These are phyloP conservation scores for Diddensiella caesifluorescens DNA, from an alignment of 805 yeast species.

Conservation along the genomic window DNA sequence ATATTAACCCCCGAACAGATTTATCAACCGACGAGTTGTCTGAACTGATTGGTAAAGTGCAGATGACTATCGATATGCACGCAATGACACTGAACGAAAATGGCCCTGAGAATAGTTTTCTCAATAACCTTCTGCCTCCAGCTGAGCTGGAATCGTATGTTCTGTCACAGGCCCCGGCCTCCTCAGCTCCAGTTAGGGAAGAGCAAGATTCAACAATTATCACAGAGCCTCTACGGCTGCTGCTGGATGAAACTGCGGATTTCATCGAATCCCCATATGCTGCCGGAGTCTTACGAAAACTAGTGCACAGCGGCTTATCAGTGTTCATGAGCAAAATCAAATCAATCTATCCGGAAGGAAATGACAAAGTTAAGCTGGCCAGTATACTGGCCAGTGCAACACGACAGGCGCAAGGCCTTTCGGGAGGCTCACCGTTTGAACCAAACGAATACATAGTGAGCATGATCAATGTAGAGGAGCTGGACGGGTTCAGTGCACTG, in stretches of 20 bases:
- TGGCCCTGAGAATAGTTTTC: slow-evolving; percentile 19
- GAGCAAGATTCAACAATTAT: slow-evolving; percentile 22
- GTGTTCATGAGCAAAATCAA: slow-evolving; percentile 40
- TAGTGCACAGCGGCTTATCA: slow-evolving; percentile 42
- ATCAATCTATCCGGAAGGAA: slow-evolving; percentile 20
- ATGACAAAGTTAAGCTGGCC: slow-evolving; percentile 46
- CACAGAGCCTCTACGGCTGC: slow-evolving; percentile 26
- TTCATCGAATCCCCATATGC: slow-evolving; percentile 39
- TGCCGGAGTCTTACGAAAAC: slow-evolving; percentile 33
- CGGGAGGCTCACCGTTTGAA: slow-evolving; percentile 38
- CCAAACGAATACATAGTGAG: slow-evolving; percentile 41
- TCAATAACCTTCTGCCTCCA: slow-evolving; percentile 45
- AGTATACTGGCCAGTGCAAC: slow-evolving; percentile 63
- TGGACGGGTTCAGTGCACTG: slow-evolving; percentile 85
- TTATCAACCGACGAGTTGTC: slow-evolving; percentile 55
- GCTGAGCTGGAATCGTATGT: slow-evolving; percentile 47
- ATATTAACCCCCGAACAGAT: slow-evolving; percentile 67
- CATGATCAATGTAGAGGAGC: slow-evolving; percentile 51
- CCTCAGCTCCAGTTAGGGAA: slow-evolving; percentile 11
- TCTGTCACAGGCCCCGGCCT: slow-evolving; percentile 43
- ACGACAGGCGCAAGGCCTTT: slow-evolving; percentile 55
- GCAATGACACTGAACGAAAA: not conserved
- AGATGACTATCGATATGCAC: slow-evolving; percentile 33
- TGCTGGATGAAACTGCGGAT: slow-evolving; percentile 42
- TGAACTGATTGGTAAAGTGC: slow-evolving; percentile 32